Base-by-base conservation (phyloP, 345 rosid species). In the Melaleuca quinquenervia region DNA sequence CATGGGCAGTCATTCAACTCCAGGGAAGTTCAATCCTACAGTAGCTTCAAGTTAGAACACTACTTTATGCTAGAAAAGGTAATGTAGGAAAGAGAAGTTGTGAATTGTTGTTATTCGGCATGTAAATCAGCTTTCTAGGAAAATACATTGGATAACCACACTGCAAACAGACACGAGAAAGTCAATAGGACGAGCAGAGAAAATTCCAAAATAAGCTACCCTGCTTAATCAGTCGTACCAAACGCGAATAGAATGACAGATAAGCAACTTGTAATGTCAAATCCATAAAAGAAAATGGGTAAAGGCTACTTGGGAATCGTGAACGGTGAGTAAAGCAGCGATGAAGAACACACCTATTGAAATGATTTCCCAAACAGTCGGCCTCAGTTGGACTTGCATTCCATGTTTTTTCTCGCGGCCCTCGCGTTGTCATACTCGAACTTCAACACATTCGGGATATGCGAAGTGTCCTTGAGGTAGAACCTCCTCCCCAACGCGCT, bases 361-460 rank as follows among this genome's bases (percentile, higher is more conserved):
- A 26, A 70, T 36, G 24, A 70, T 36, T 11, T 70, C 80, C 80
- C 80, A 10, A 36, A 32, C 80, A 10, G 48, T 9, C 26, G 48
- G 80, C 53, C 75, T 95, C 94, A 97, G 84, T 89, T 88, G 83
- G 87, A 85, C 86, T 97, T 97, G 80, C 87, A 75, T 45, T 87
- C 89, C 91, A 89, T 14, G 82, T 70, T 86, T 55, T 89, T 94
- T 90, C 98, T 90, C 83, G 96, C 97, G 86, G 94, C 95, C 52
- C 98, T 93, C 2, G 98, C 99, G 89, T 96, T 96, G 70, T 97
- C 98, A 82, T 96, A 97, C 90, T 97, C 99, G 86, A 97, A 96
- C 91, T 94, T 92, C 92, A 96, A 92, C 83, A 94, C 96, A 87
- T 97, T 90, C 50, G 88, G 90, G 84, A 97, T 94, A 90, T 97